Base-by-base conservation (phyloP, 495 filamentous ascomycete genomes). In the Extremus antarcticus region DNA sequence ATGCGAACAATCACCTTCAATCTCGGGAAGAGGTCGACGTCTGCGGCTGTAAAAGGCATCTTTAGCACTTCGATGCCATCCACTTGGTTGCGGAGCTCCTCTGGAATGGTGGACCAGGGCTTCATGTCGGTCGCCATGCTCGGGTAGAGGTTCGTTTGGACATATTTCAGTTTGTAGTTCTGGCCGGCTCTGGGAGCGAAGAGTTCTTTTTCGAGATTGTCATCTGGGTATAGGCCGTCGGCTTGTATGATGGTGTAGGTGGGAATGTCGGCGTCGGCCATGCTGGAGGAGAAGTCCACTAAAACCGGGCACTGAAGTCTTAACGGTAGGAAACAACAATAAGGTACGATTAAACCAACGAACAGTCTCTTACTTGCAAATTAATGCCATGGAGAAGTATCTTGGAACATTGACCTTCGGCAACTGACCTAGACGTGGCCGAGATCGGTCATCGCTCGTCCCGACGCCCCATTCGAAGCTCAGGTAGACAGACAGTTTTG, bases 1-100 rank as follows among this genome's bases (percentile, higher is more conserved):
- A 62, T 62, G 15, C 59, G 49, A 8, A 62, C 55, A 17, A 62
- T 38, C 19, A 62, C 59, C 32, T 62, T 62, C 22, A 62, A 50
- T 13, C 43, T 54, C 2, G 59, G 59, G 23, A 62, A 62, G 1
- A 62, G 47, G 15, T 40, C 23, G 25, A 57, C 2, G 29, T 62
- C 59, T 32, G 54, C 45, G 16, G 22, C 55, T 2, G 49, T 53
- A 9, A 62, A 48, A 22, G 38, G 38, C n/a, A 62, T 43, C 32
- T 62, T 62, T 17, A 62, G 25, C 10, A 56, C 40, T 39, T 51
- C 39, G 17, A 62, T 47, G 17, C 59, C 59, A 19, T 62, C 35
- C 13, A 62, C 55, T 47, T 55, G 24, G n/a, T 58, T 50, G 16
- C 59, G 54, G 15, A 62, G 13, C 0, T 57, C 50, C 40, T 54